A percentile compares a stretch with the other conserved stretches of the same genome.
Evolutionary conservation across 2,329 filamentous ascomycete species (phyloP).

Genomic region (Ambrosiella xylebori): DNA sequence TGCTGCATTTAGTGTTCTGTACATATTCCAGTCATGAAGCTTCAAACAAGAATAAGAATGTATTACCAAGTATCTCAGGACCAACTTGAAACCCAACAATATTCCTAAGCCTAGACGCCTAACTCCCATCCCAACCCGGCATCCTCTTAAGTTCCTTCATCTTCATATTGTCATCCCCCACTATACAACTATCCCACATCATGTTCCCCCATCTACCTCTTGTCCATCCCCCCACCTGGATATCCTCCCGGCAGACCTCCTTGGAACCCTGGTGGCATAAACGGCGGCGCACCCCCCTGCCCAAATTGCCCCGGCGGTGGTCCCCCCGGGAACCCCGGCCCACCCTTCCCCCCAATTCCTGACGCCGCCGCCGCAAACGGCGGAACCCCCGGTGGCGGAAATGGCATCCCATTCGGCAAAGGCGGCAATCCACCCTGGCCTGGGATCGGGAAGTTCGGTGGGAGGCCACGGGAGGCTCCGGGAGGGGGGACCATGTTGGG

Average conservation of each 20-base stretch:
- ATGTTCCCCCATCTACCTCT: constrained; percentile 14
- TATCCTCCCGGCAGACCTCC: constrained; percentile 7
- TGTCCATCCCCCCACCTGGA: constrained; percentile 22
- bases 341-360: constrained; percentile 22
- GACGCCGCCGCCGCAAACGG: constrained; percentile 19
- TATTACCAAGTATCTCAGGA: neutral
- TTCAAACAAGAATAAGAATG: neutral
- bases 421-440: constrained; percentile 23
- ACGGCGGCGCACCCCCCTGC: constrained; percentile 16
- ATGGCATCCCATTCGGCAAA: constrained; percentile 27
- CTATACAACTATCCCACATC: too few relatives aligned
- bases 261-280: constrained; percentile 14
- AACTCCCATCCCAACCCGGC: neutral
- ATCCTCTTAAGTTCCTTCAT: neutral
- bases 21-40: too few relatives aligned
- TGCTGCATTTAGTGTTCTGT: too few relatives aligned
- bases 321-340: constrained; percentile 16
- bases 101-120: constrained; percentile 1
- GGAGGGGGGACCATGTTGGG: constrained; percentile 25
- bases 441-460: constrained; percentile 28
- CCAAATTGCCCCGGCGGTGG: constrained; percentile 16
- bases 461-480: constrained; percentile 33
- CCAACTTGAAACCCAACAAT: neutral
- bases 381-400: constrained; percentile 23
- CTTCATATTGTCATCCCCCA: too few relatives aligned